Evolutionary conservation across 345 rosid species (phyloP).

Genomic region (Heritiera littoralis): DNA sequence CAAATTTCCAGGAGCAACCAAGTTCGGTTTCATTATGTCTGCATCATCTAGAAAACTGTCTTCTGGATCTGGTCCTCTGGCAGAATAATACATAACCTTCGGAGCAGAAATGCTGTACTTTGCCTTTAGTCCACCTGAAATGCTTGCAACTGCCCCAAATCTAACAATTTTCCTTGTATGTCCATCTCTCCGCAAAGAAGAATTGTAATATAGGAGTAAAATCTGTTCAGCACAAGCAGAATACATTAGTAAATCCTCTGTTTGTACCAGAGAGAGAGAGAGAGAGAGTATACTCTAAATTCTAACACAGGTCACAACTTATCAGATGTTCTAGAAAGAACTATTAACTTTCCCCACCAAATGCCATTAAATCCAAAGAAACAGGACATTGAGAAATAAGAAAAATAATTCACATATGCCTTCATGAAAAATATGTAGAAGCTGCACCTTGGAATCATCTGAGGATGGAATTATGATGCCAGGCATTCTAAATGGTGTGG

Average conservation of each 20-base stretch:
- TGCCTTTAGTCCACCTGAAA: constrained; percentile 78
- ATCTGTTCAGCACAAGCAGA: constrained; percentile 45
- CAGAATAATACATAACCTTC: constrained; percentile 84
- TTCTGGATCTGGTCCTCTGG: constrained; percentile 97
- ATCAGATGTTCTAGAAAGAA: constrained; percentile 8
- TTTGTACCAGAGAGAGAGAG: background rate
- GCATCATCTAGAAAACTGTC: constrained; percentile 69
- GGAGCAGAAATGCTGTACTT: constrained; percentile 80
- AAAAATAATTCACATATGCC: background rate
- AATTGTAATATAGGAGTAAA: constrained; percentile 81
- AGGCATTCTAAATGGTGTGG: constrained; percentile 76
- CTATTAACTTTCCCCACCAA: background rate
- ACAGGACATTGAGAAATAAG: background rate
- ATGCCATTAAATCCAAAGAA: background rate
- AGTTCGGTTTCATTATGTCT: constrained; percentile 83
- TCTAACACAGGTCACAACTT: background rate
- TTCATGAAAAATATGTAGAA: constrained; percentile 2
- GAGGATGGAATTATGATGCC: constrained; percentile 86
- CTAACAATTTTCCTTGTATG: constrained; percentile 47
- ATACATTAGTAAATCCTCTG: background rate
- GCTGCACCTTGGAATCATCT: constrained; percentile 80
- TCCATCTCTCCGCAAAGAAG: constrained; percentile 63
- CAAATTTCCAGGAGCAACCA: constrained; percentile 87
- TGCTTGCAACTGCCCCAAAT: constrained; percentile 72
- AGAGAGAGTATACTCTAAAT: background rate